Evolutionary conservation across 768 basidiomycete species (phyloP), one percentile per base, ranked within the genome.

Genomic region (Pisolithus microcarpus): DNA sequence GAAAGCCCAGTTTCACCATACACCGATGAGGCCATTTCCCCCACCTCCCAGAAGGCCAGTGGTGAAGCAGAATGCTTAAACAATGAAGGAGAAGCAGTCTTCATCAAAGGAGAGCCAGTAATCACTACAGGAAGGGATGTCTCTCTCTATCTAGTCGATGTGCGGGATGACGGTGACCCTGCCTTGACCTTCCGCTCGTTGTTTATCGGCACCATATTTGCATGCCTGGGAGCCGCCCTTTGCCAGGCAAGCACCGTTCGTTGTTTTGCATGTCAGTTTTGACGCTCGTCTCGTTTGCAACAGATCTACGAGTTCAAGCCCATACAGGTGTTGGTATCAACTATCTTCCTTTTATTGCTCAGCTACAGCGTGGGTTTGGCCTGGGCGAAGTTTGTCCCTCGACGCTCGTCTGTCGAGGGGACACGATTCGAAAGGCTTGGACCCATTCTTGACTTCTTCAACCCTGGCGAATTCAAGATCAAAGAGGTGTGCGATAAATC

Each of bases 231-330:
- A 7, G 79, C 82, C n/a, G 74, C 78, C 7, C 65, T 84, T 38
- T 68, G 66, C 49, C 78, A 83, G 74, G 79, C 79, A n/a, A 28
- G 18, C 38, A 26, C 21, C 28, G 47, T 40, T 19, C 42, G 42
- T 24, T 16, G 1, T 28, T 24, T 13, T 10, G 5, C 11, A 37
- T 19, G 23, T 15, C 43, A 55, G 15, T 26, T 16, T 42, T 48
- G 21, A 56, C 18, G 3, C 2, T 44, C 26, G 26, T 26, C 28
- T 10, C 34, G 26, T 46, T 48, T 44, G 16, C 43, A 15, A 16
- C 38, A 82, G 80, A 79, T 83, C 31, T 82, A 81, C 58, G 48
- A 72, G 5, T 82, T 81, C 65, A 83, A 84, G 59, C 82, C 82
- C 0, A 63, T 80, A 3, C 70, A 75, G 52, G 70, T 75, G 54